Evolutionary conservation across 768 basidiomycete genomes (phyloP).

Genomic region (Albatrellus ellisii): DNA sequence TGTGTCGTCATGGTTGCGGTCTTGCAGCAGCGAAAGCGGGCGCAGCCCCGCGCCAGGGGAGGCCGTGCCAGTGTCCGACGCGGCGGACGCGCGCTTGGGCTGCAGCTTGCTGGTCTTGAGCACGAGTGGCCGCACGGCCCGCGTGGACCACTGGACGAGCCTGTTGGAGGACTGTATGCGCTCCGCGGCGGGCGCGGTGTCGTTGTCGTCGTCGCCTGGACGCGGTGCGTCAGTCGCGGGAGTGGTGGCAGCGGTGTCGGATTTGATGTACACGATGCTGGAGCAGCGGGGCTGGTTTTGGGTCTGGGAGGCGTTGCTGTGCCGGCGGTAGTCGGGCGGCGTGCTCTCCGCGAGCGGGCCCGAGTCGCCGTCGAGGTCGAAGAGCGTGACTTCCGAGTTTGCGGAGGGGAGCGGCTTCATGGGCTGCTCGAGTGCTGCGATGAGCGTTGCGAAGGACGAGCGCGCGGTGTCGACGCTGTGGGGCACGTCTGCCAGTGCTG

Average conservation of each 20-base stretch:
- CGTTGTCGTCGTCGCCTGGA: slow-evolving; percentile 2
- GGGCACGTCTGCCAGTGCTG: slow-evolving; percentile 1
- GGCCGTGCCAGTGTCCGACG: neutral
- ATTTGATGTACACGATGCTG: slow-evolving; percentile 53
- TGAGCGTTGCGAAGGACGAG: slow-evolving; percentile 8
- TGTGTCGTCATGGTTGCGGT: slow-evolving; percentile 33
- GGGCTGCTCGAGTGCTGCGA: slow-evolving; percentile 3
- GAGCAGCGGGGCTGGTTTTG: slow-evolving; percentile 29
- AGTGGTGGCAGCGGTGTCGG: slow-evolving; percentile 24
- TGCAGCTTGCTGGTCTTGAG: slow-evolving; percentile 40
- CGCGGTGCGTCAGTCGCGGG: slow-evolving; percentile 11
- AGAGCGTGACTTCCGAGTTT: slow-evolving; percentile 47
- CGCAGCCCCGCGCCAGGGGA: slow-evolving; percentile 36
- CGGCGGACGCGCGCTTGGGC: slow-evolving; percentile 25
- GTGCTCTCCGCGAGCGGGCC: slow-evolving; percentile 52
- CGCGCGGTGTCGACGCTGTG: neutral
- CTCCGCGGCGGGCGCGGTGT: slow-evolving; percentile 4
- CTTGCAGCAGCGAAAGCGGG: slow-evolving; percentile 48
- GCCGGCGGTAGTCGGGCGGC: slow-evolving; percentile 32
- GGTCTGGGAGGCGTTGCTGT: slow-evolving; percentile 13
- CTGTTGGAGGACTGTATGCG: slow-evolving; percentile 13
- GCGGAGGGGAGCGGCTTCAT: slow-evolving; percentile 33
- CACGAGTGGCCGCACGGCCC: slow-evolving; percentile 38
- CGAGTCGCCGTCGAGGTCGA: slow-evolving; percentile 27
- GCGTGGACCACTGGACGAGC: slow-evolving; percentile 34